Base-by-base conservation (phyloP, 352 stramenopile genomes). In the Globisporangium mamillatum region DNA sequence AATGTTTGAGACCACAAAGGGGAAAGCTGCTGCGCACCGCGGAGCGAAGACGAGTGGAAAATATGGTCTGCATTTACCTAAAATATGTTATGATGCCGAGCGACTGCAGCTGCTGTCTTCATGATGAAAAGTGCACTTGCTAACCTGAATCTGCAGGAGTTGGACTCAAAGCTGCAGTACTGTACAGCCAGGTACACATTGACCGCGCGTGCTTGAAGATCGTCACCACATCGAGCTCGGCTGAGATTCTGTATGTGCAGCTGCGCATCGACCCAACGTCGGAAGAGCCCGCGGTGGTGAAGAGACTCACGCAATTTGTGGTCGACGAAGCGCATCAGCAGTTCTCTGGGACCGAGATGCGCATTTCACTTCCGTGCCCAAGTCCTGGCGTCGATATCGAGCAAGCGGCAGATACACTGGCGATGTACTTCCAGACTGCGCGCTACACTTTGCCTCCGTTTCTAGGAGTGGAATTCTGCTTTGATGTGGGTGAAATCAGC, bases 291-390 rank as follows among this genome's bases (percentile, higher is more conserved):
- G 85, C 87, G 1, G 72, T 90, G 4, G 73, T 93, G 41, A 81
- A 90, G 70, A 75, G 76, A 29, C 74, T 91, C 8, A 63, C 75
- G 0, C 80, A 88, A 46, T 95, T 92, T 54, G 66, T 76, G 0
- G 72, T 95, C 4, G 61, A 81, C 58, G 85, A 92, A 71, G 64
- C 66, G 4, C 85, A 94, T 44, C 69, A 85, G 12, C 64, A 79
- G 34, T 93, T 95, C 59, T 93, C 87, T 3, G 87, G 87, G 14
- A 95, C 87, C 8, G 85, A 95, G 56, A 90, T 95, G 79, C 75
- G 82, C 8, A 64, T 95, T 36, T 76, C 75, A 10, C 72, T 95
- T 32, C 85, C 87, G 22, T 78, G 62, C 55, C 82, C 85, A 48
- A 59, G 68, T 1, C 57, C 63, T 53, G 46, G 34, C 16, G 4